A percentile compares a stretch with the other conserved stretches of the same genome.
phyloP scores from a whole-genome alignment of 768 basidiomycete genomes.

The Favolaschia claudopus region DNA sequence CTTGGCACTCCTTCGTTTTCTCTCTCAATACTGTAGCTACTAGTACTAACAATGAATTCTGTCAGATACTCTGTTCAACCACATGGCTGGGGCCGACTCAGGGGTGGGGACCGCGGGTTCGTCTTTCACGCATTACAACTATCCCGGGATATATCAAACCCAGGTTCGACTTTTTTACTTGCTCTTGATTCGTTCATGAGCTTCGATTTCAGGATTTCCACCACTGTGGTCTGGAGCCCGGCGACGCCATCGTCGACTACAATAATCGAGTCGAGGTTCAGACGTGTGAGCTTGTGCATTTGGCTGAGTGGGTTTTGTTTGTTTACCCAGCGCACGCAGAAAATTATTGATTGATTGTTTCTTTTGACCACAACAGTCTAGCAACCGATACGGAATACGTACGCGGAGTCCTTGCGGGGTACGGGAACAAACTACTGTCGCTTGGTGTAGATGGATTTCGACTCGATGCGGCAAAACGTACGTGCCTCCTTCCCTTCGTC shows the following conservation, averaged over 20 bases:
- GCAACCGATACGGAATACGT: conserved; percentile 71
- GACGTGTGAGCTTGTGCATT: conserved; percentile 58
- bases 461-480: conserved; percentile 74
- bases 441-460: conserved; percentile 70
- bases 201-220: conserved; percentile 57
- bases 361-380: too few species aligned
- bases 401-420: conserved; percentile 57
- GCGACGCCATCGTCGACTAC: conserved; percentile 64
- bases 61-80: conserved; percentile 67
- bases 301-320: conserved; percentile 61
- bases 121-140: conserved; percentile 60
- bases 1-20: too few species aligned
- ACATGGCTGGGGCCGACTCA: conserved; percentile 62
- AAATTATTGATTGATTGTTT: too few species aligned
- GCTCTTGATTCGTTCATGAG: not conserved
- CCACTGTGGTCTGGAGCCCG: conserved; percentile 63
- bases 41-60: not conserved
- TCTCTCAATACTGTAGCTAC: too few species aligned
- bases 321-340: too few species aligned
- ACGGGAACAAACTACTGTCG: conserved; percentile 66
- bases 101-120: conserved; percentile 60
- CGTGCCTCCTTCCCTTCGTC: too few species aligned
- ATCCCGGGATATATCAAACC: conserved; percentile 56
- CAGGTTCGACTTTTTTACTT: conserved; percentile 47
- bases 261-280: conserved; percentile 61